Base-by-base conservation (phyloP, 129 eudicot genomes). In the Solidago caesia region DNA sequence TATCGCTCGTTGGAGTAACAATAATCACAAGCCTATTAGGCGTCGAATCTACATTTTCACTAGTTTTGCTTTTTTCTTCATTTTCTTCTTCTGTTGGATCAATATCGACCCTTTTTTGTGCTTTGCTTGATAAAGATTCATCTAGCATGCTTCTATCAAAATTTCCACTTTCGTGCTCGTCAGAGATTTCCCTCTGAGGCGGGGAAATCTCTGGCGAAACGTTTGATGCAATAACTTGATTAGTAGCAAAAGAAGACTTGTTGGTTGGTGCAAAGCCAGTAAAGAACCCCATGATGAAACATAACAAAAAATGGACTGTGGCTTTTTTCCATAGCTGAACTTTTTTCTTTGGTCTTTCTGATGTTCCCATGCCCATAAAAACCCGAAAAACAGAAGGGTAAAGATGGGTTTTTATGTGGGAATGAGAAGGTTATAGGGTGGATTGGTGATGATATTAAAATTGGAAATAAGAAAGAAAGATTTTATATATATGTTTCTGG, bases 211-310 rank as follows among this genome's bases (percentile, higher is more conserved):
- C 82, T 6, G 88, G 72, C 15, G 88, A 72, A 14, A 14, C 65
- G 25, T 72, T 79, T 27, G 84, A 58, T 52, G 88, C 14, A 21
- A 72, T 44, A 5, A 63, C 27, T 39, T 59, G 62, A 64, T 56
- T 10, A 41, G 26, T 53, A 56, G 79, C 45, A 39, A 79, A 74
- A 15, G 87, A 80, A 68, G 93, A 21, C 27, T 87, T 94, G 7
- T 78, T 84, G 8, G 92, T 82, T 14, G 99, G 99, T 46, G 96
- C 91, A 67, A 94, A 91, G 49, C 99, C 99, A 6, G 91, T 87
- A 86, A 94, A 87, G 89, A 94, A 94, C 3, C 99, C 97, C 85
- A 87, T 76, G 5, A 84, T 87, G 77, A 94, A 94, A 78, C 97
- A 91, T 69, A 94, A 59, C 68, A 80, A 56, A 88, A 94, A 94